phyloP scores from a whole-genome alignment of 106 monocot genomes.

The Iris macrosiphon region DNA sequence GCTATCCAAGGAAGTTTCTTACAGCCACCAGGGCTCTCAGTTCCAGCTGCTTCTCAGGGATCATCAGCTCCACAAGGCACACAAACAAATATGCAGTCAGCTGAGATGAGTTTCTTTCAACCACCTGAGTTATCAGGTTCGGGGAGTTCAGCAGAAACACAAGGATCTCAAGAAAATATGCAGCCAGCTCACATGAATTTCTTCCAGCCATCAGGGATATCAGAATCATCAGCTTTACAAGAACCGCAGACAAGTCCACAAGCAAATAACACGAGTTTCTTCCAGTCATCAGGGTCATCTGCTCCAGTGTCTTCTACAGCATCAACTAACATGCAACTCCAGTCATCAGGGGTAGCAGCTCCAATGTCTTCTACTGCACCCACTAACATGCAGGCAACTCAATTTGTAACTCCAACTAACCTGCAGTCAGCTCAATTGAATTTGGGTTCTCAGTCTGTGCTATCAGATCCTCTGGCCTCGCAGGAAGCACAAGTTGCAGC shows the following conservation, averaged over 20 bases:
- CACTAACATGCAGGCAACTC: background rate
- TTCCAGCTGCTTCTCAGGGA: slow-evolving; percentile 2
- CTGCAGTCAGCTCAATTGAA: slow-evolving; percentile 5
- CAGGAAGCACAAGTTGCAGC: background rate
- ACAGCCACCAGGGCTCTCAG: too few species aligned
- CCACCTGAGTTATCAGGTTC: too few species aligned
- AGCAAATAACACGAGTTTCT: slow-evolving; percentile 1
- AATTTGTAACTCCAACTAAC: slow-evolving; percentile 1
- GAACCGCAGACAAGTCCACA: background rate
- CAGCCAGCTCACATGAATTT: slow-evolving; percentile 5
- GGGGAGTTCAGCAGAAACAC: too few species aligned
- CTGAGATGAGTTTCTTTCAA: slow-evolving; percentile 11
- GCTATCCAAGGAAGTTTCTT: too few species aligned
- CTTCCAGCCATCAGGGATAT: background rate
- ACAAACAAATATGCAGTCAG: background rate
- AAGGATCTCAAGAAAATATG: background rate
- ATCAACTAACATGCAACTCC: slow-evolving; percentile 1
- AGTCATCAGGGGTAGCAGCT: background rate
- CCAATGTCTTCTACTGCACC: background rate
- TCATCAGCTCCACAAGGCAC: background rate
- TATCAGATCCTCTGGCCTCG: too few species aligned
- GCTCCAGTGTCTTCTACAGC: too few species aligned
- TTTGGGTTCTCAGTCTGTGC: too few species aligned
- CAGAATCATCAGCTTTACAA: background rate
- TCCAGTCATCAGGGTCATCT: background rate